Base-by-base conservation (phyloP, 495 filamentous ascomycete species). In the Parathielavia hyrcaniae region DNA sequence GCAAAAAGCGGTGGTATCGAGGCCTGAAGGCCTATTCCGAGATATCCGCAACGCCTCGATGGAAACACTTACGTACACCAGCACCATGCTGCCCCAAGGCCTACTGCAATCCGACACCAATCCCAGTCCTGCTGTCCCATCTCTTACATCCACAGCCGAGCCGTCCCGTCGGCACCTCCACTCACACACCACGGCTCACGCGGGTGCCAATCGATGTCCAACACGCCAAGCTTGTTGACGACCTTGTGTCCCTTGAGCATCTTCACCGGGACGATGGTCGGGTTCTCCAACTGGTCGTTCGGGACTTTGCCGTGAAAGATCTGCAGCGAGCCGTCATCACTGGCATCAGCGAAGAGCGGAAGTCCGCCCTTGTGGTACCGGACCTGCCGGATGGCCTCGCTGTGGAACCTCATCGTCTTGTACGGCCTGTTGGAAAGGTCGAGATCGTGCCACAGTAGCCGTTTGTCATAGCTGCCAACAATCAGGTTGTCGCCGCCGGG, bases 231-330 rank as follows among this genome's bases (percentile, higher is more conserved):
- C 62, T 86, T 87, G 64, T 75, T 81, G 65, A 80, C 83, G 2
- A 92, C 84, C 73, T 85, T 85, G 75, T 98, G 93, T 4, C 93
- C 93, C 72, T 82, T 86, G 58, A 98, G 79, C 62, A 95, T 86
- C 81, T 97, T 97, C 61, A 97, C 80, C 16, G 95, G 93, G 45
- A 97, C 93, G 65, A 98, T 95, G 41, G 84, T 90, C 22, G 93
- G 90, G 71, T 96, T 96, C 77, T 95, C 90, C 78, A 97, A 86
- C 75, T 95, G 77, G 69, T 97, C 93, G 57, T 83, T 87, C 35
- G 91, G 90, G 35, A 97, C 92, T 72, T 88, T 93, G 53, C 91
- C 93, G 71, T 98, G 93, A 79, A 97, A 97, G 36, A 98, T 86
- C 75, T 97, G 95, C 58, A 97, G 68, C 30, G 83, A 89, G 23